Conservation (phyloP, 495 filamentous ascomycete species). For the Penicillium pancosmium region DNA sequence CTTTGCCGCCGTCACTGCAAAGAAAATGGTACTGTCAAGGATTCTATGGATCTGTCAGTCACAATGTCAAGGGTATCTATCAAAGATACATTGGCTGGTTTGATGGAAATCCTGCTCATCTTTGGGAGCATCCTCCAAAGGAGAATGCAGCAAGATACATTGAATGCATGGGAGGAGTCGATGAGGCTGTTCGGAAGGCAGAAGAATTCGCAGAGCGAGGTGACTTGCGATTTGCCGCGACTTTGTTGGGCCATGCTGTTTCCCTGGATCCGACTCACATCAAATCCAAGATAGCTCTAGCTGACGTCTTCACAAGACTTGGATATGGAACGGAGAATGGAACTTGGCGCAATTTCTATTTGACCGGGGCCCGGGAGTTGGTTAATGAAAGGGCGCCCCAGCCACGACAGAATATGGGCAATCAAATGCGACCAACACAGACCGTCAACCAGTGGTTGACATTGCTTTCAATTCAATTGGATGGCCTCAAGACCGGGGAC, state of each 20-base stretch:
- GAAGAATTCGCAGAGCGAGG: slow-evolving; percentile 10
- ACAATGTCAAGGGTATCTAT: slow-evolving; percentile 46
- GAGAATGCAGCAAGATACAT: slow-evolving; percentile 33
- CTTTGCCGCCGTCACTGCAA: slow-evolving; percentile 27
- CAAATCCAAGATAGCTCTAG: slow-evolving; percentile 15
- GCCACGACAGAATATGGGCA: slow-evolving; percentile 2
- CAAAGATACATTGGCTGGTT: slow-evolving; percentile 44
- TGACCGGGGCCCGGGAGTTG: slow-evolving; percentile 20
- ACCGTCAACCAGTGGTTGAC: slow-evolving; percentile 19
- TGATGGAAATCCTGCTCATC: slow-evolving; percentile 39
- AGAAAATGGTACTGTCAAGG: slow-evolving; percentile 30
- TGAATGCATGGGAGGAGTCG: slow-evolving; percentile 25
- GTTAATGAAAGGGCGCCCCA: slow-evolving; percentile 2
- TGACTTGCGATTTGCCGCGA: slow-evolving; percentile 32
- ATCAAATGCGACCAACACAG: slow-evolving; percentile 9
- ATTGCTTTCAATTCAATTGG: slow-evolving; percentile 13
- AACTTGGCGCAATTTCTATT: slow-evolving; percentile 33
- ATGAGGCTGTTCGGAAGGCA: slow-evolving; percentile 25
- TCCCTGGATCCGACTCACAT: slow-evolving; percentile 16
- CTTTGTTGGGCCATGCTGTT: slow-evolving; percentile 29
- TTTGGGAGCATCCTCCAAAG: slow-evolving; percentile 38
- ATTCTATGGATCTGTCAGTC: slow-evolving; percentile 40
- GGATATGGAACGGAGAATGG: slow-evolving; percentile 34
- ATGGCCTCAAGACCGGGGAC: slow-evolving; percentile 13
- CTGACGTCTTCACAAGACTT: slow-evolving; percentile 26